A percentile compares a stretch with the other conserved stretches of the same genome.
phyloP scores from a whole-genome alignment of 345 rosid species.

The Bruguiera parviflora region DNA sequence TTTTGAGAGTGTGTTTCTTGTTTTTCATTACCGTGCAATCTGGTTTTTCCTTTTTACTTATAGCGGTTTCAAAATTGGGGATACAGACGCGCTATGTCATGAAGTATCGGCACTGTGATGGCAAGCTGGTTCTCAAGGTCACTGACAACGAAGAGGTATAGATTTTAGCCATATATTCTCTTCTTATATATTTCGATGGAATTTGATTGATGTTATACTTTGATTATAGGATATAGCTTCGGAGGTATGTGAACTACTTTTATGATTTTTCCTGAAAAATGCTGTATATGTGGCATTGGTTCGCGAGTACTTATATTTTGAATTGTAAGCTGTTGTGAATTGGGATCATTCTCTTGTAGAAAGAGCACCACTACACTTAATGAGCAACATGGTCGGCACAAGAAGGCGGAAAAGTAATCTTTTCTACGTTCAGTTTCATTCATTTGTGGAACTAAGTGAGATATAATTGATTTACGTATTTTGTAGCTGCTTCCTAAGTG shows the following conservation, averaged over 20 bases:
- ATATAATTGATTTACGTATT: too few relatives aligned
- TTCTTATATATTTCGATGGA: not conserved
- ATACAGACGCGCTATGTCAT: conserved; percentile 81
- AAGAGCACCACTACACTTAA: too few relatives aligned
- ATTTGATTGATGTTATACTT: conserved; percentile 4
- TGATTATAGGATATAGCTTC: conserved; percentile 8
- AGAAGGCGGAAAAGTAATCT: too few relatives aligned
- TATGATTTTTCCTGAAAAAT: not conserved
- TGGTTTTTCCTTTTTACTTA: not conserved
- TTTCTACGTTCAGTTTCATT: too few relatives aligned
- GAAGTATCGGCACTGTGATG: conserved; percentile 92
- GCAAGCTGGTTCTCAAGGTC: conserved; percentile 95
- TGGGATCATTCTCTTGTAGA: not conserved
- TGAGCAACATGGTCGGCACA: too few relatives aligned
- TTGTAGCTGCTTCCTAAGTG: too few relatives aligned
- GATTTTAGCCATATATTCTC: not conserved
- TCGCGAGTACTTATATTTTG: too few relatives aligned
- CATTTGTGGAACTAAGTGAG: too few relatives aligned
- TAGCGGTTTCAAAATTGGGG: conserved; percentile 10
- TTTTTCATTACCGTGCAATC: not conserved
- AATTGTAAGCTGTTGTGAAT: not conserved
- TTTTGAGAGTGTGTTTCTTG: conserved; percentile 9
- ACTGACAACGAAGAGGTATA: conserved; percentile 91
- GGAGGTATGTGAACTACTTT: not conserved
- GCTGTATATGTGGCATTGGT: not conserved